phyloP scores from a whole-genome alignment of 495 filamentous ascomycete species.

The Tetracladium setigerum region DNA sequence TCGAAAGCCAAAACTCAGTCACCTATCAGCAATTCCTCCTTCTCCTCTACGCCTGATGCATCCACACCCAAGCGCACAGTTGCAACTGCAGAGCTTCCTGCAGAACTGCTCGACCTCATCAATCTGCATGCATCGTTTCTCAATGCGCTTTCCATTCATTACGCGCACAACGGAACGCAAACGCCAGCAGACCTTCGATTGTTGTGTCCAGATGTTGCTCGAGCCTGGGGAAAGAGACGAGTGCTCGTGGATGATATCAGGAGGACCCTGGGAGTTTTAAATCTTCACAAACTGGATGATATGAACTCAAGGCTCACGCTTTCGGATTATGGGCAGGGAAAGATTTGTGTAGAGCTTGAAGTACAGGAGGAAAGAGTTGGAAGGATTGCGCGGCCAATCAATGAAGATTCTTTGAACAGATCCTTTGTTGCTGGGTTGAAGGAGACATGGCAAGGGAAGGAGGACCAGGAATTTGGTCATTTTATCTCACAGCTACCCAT shows the following conservation, averaged over 20 bases:
- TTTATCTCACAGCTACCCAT: slow-evolving; percentile 50
- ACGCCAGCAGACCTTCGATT: slow-evolving; percentile 51
- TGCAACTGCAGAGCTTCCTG: slow-evolving; percentile 27
- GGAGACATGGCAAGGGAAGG: slow-evolving; percentile 33
- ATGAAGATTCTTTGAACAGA: slow-evolving; percentile 47
- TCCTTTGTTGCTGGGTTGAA: slow-evolving; percentile 44
- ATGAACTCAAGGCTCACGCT: slow-evolving; percentile 31
- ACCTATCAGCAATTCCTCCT: slow-evolving; percentile 4
- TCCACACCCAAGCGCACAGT: not conserved
- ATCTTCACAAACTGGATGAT: slow-evolving; percentile 14
- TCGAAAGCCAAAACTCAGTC: slow-evolving; percentile 10
- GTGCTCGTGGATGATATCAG: slow-evolving; percentile 52
- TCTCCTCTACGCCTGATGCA: not conserved
- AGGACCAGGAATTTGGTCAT: not conserved
- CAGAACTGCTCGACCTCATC: slow-evolving; percentile 47
- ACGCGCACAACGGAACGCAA: slow-evolving; percentile 55
- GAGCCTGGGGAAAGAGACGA: slow-evolving; percentile 52
- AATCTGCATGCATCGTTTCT: slow-evolving; percentile 50
- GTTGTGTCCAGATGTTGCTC: slow-evolving; percentile 45
- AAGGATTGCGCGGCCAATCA: slow-evolving; percentile 39
- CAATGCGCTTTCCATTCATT: slow-evolving; percentile 48
- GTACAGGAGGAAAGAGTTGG: slow-evolving; percentile 6
- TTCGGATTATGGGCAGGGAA: slow-evolving; percentile 51
- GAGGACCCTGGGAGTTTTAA: slow-evolving; percentile 45
- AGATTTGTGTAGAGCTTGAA: slow-evolving; percentile 37